These are phyloP conservation scores for Russula lepida DNA, from an alignment of 768 basidiomycete species.

Conservation along the genomic window DNA sequence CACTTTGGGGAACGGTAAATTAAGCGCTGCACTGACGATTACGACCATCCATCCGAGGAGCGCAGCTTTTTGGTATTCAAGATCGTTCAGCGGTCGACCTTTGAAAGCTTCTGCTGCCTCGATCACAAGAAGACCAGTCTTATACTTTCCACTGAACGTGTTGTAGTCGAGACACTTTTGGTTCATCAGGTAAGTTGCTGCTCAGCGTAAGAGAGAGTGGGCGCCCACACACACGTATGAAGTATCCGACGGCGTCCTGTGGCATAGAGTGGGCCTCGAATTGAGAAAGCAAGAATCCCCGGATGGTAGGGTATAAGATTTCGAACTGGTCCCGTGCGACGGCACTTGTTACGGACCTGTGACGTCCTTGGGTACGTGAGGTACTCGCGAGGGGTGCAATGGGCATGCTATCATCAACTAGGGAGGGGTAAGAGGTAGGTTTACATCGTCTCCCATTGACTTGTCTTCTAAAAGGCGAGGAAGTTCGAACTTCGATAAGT, in stretches of 20 bases:
- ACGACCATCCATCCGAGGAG: conserved; percentile 94
- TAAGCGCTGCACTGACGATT: conserved; percentile 48
- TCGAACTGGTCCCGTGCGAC: conserved; percentile 10
- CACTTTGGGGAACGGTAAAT: not conserved
- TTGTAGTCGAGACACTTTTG: conserved; percentile 81
- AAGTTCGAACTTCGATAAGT: too few relatives aligned
- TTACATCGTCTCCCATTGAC: too few relatives aligned
- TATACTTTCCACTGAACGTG: conserved; percentile 89
- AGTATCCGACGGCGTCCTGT: conserved; percentile 77
- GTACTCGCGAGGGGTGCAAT: not conserved
- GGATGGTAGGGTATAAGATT: conserved; percentile 52
- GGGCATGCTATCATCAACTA: not conserved
- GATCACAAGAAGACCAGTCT: conserved; percentile 88
- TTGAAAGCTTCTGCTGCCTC: conserved; percentile 86
- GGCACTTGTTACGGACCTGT: not conserved
- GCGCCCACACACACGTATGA: conserved; percentile 48
- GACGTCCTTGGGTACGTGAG: not conserved
- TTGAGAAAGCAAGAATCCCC: conserved; percentile 68
- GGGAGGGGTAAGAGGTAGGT: not conserved
- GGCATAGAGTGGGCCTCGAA: conserved; percentile 71
- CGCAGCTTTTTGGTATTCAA: conserved; percentile 84
- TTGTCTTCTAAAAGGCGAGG: too few relatives aligned
- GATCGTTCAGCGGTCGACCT: conserved; percentile 56
- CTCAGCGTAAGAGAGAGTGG: not conserved
- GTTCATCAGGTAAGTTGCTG: conserved; percentile 5